A percentile compares a stretch with the other conserved stretches of the same genome.
These are phyloP conservation scores for Glonium stellatum DNA, from an alignment of 495 filamentous ascomycete species.

Conservation along the genomic window DNA sequence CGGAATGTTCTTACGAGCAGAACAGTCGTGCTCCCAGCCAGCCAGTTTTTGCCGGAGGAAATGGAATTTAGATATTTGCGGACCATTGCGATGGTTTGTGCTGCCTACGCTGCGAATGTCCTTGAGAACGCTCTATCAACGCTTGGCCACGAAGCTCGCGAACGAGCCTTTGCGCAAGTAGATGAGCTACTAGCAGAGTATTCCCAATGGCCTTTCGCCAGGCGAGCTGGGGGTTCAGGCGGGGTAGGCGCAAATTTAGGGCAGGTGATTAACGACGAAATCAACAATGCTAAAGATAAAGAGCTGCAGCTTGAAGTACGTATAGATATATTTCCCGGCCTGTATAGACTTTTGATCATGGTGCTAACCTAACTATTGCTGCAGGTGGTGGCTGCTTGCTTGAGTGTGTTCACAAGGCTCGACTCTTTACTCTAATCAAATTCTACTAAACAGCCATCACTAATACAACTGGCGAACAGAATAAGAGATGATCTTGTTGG, in stretches of 20 bases:
- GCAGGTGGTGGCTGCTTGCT: conserved; percentile 83
- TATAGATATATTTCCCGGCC: background rate
- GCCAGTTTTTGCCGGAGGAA: conserved; percentile 84
- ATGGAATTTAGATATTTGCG: conserved; percentile 87
- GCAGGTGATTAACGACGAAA: conserved; percentile 80
- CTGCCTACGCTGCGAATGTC: conserved; percentile 95
- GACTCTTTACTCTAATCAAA: conserved; percentile 74
- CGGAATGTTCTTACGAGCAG: conserved; percentile 87
- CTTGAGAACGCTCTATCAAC: conserved; percentile 93
- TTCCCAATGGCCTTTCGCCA: conserved; percentile 92
- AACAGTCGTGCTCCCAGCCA: conserved; percentile 79
- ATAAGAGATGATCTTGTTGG: too few species aligned
- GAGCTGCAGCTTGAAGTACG: conserved; percentile 90
- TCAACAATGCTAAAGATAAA: conserved; percentile 77
- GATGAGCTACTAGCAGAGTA: conserved; percentile 94
- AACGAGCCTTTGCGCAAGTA: conserved; percentile 91
- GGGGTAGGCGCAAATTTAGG: conserved; percentile 90
- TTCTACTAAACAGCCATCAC: background rate
- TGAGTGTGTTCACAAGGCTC: conserved; percentile 93
- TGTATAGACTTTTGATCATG: too few species aligned
- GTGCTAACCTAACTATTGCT: conserved; percentile 9
- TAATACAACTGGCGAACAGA: background rate
- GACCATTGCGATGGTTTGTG: conserved; percentile 93
- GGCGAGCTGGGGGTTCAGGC: conserved; percentile 61
- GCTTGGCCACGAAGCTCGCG: conserved; percentile 86